phyloP scores from a whole-genome alignment of 73 alveolate genomes.

The Blepharisma japonicum region DNA sequence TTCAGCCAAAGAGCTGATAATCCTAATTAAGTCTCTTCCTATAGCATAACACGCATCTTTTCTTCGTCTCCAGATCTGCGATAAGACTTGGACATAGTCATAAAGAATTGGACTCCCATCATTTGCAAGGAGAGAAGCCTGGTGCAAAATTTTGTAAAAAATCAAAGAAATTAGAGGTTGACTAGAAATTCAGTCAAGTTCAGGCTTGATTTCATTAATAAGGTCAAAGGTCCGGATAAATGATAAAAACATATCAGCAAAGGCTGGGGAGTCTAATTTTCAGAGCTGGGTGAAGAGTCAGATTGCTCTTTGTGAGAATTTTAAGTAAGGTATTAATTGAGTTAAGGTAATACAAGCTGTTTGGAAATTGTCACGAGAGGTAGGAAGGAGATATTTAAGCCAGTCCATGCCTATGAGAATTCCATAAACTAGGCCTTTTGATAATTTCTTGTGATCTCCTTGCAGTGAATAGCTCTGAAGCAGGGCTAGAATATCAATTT shows the following conservation, averaged over 20 bases:
- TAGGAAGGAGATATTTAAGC: not conserved
- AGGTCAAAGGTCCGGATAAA: slow-evolving; percentile 16
- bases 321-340: not conserved
- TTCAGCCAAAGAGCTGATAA: slow-evolving; percentile 5
- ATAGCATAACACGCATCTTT: not conserved
- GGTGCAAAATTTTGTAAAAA: not conserved
- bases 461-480: not conserved
- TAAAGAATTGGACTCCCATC: not conserved
- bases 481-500: not conserved
- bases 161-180: not conserved
- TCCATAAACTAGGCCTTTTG: slow-evolving; percentile 28
- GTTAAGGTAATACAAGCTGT: not conserved
- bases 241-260: not conserved
- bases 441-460: not conserved
- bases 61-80: slow-evolving; percentile 4
- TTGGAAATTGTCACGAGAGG: not conserved
- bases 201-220: not conserved
- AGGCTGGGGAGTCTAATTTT: not conserved
- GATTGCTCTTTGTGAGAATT: not conserved
- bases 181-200: slow-evolving; percentile 9
- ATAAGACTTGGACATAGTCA: not conserved
- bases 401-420: not conserved
- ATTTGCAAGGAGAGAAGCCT: not conserved
- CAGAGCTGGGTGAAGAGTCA: not conserved
- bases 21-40: slow-evolving; percentile 11